Base-by-base conservation (phyloP, 75 land plant genomes). In the Pinus albicaulis region DNA sequence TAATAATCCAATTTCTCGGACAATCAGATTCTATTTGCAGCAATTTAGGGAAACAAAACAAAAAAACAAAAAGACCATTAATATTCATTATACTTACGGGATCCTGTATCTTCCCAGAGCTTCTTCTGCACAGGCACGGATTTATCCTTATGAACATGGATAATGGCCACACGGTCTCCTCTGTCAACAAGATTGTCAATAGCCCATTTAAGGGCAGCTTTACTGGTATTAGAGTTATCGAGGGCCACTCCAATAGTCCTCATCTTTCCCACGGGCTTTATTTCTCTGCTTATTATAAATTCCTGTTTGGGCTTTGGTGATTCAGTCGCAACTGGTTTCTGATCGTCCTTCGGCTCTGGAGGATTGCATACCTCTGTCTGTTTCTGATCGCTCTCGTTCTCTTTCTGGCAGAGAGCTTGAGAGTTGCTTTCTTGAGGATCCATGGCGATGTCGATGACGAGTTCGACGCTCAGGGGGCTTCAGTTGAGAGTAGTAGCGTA, bases 171-270 rank as follows among this genome's bases (percentile, higher is more conserved):
- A 0, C 36, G 81, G 70, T 87, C 92, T 19, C 80, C 87, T 12
- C 22, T 55, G 56, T 78, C 78, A 17, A 80, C 57, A 4, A 89
- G 81, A 73, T 87, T 89, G 24, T 89, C 79, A 5, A 82, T 79
- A 4, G 80, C 81, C 86, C 91, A 89, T 31, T 55, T 63, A 14
- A 89, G 78, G 11, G 92, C 89, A 31, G 60, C n/a, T 70, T 87
- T 89, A 85, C 92, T 87, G 41, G 57, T 89, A 24, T 68, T 31
- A 3, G 92, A 89, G 78, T 76, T 82, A 72, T 87, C 89, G 82
- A 89, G 80, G 17, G 81, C 89, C 1, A 89, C 64, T 19, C 92
- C 89, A 6, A 89, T 64, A 74, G 44, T 41, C 44, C 44, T 41
- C 44, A 41, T 41, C 3, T 41, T 41, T 5, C 44, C 44, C 7